Conservation (phyloP, 257 asterid species). For the Leptodermis oblonga region DNA sequence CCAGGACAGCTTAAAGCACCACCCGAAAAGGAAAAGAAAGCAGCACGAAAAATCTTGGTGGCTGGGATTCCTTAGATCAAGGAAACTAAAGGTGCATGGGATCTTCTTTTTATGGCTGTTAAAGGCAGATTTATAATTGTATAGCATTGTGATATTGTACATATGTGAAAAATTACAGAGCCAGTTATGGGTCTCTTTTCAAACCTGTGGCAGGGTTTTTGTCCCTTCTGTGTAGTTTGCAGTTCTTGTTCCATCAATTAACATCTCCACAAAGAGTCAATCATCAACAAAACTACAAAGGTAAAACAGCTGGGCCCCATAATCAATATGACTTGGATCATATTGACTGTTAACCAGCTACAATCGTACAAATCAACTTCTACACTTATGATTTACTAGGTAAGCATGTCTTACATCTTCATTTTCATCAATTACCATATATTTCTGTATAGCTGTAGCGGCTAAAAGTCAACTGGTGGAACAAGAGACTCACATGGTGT, state of each 20-base stretch:
- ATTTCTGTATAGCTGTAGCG: not conserved
- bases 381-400: not conserved
- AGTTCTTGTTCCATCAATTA: not conserved
- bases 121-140: not conserved
- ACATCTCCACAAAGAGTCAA: not conserved
- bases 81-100: not conserved
- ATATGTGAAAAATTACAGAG: not conserved
- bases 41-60: not conserved
- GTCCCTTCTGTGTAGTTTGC: not conserved
- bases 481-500: not conserved
- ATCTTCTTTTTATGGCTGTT: slow-evolving; percentile 1
- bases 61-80: not conserved
- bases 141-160: not conserved
- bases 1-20: not conserved
- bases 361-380: too few species aligned
- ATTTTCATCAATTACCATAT: not conserved
- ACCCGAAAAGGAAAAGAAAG: not conserved
- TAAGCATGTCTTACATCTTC: not conserved
- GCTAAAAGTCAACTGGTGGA: not conserved
- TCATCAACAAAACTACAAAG: not conserved
- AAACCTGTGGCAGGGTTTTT: too few species aligned
- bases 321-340: too few species aligned
- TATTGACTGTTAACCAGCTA: not conserved
- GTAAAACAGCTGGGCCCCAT: not conserved
- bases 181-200: not conserved